These are phyloP conservation scores for Scalesia atractyloides DNA, from an alignment of 129 eudicot genomes.

Conservation along the genomic window DNA sequence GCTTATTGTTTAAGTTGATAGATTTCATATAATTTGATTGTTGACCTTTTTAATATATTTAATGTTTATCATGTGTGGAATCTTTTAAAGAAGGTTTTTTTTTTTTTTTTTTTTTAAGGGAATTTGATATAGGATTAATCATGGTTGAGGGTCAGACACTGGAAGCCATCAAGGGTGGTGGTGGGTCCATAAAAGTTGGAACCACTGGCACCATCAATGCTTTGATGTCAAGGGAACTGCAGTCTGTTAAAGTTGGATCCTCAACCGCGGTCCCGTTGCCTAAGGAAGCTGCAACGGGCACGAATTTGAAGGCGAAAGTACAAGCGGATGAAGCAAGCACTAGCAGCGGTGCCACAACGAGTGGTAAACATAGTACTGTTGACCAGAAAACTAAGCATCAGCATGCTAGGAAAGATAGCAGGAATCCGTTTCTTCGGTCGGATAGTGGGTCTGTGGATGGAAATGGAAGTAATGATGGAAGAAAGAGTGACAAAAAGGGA, in stretches of 20 bases:
- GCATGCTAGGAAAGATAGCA: constrained; percentile 39
- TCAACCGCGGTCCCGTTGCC: constrained; percentile 29
- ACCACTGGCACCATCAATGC: constrained; percentile 84
- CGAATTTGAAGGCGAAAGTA: constrained; percentile 37
- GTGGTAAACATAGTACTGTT: constrained; percentile 29
- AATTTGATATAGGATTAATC: constrained; percentile 12
- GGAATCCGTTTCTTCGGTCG: constrained; percentile 34
- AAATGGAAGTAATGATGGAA: constrained; percentile 52
- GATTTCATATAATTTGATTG: not conserved
- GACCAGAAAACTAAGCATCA: constrained; percentile 45
- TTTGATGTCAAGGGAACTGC: constrained; percentile 76
- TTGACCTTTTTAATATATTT: not conserved
- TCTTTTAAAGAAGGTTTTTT: not conserved
- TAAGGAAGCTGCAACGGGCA: not conserved
- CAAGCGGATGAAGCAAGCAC: constrained; percentile 67
- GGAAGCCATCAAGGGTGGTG: constrained; percentile 91
- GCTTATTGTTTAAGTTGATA: not conserved
- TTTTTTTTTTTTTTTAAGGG: too few relatives aligned
- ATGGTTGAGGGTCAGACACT: constrained; percentile 62
- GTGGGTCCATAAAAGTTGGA: constrained; percentile 93
- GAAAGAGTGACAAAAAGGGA: constrained; percentile 40
- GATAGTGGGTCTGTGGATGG: constrained; percentile 30
- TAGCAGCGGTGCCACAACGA: constrained; percentile 13
- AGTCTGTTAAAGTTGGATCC: constrained; percentile 39
- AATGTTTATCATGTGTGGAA: not conserved